Base-by-base conservation (phyloP, 495 filamentous ascomycete genomes). In the Xylaria castorea region DNA sequence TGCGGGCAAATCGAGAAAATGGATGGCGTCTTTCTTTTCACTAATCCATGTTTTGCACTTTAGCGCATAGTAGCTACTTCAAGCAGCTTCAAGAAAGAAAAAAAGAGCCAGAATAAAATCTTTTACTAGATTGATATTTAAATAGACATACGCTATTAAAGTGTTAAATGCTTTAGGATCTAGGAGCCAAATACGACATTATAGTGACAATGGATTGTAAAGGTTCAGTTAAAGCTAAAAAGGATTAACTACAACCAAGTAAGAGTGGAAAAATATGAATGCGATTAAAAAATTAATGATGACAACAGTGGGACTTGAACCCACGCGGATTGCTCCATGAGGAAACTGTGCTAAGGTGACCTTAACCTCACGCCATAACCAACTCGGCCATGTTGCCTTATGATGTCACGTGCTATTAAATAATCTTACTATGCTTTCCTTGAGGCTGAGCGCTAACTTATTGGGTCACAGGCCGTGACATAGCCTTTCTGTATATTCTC, bases 281-380 rank as follows among this genome's bases (percentile, higher is more conserved):
- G 11, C 14, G 11, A 42, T 12, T 42, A 42, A 9, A 48, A 30
- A 46, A 64, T 5, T 1, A 16, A 5, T 1, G 1, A 3, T 71
- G 80, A 82, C 76, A 77, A 81, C 78, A 79, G 80, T 82, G 80
- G 80, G 80, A 82, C 73, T 82, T 73, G 80, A 82, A 82, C 80
- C 80, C 79, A 82, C 79, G 80, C 75, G 75, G 76, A 75, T 82
- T 82, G 67, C 78, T 77, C 80, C 78, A 80, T 75, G 75, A 79
- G 77, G 75, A 77, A 72, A 71, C 3, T 57, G 69, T 75, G 74
- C 58, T 79, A 79, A 79, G 77, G 71, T 77, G 32, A 76, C 80
- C 80, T 80, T 82, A 81, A 81, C 80, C 80, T 82, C 75, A 76
- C 80, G 80, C 80, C 80, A 81, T 81, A 79, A 82, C 80, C 80